These are phyloP conservation scores for Fragaria ananassa DNA, from an alignment of 306 rosid genomes.

Conservation along the genomic window DNA sequence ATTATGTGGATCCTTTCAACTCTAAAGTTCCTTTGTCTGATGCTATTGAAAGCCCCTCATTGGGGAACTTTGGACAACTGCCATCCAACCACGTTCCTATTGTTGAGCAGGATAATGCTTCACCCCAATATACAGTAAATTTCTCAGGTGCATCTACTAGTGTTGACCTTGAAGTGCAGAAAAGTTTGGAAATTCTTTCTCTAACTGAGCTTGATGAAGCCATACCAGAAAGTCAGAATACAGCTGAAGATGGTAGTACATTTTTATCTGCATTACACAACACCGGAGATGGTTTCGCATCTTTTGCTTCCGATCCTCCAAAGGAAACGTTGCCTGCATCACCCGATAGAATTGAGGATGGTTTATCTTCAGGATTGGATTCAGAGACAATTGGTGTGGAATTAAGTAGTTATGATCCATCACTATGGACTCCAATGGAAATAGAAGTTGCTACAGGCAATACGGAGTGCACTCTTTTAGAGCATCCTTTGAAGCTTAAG, in stretches of 20 bases:
- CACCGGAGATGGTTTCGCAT: conserved; percentile 33
- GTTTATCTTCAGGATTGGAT: conserved; percentile 29
- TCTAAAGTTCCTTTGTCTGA: conserved; percentile 32
- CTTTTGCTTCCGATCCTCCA: conserved; percentile 32
- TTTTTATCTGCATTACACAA: conserved; percentile 60
- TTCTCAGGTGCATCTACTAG: conserved; percentile 26
- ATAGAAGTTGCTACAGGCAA: conserved; percentile 85
- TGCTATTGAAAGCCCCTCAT: conserved; percentile 24
- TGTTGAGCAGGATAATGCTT: conserved; percentile 29
- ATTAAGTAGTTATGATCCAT: conserved; percentile 43
- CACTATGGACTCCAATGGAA: conserved; percentile 80
- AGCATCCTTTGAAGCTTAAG: conserved; percentile 62
- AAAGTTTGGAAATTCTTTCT: conserved; percentile 38
- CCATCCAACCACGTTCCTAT: conserved; percentile 18
- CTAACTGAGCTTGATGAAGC: conserved; percentile 43
- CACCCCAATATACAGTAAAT: conserved; percentile 32
- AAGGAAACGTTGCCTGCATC: conserved; percentile 25
- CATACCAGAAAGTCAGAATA: conserved; percentile 23
- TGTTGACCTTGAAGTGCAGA: conserved; percentile 37
- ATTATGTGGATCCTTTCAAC: conserved; percentile 22
- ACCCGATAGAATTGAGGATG: conserved; percentile 33
- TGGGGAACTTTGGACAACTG: conserved; percentile 15
- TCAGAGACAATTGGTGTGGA: conserved; percentile 29
- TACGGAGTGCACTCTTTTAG: conserved; percentile 53
- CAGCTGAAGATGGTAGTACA: conserved; percentile 45